phyloP scores from a whole-genome alignment of 2,329 filamentous ascomycete species.

The Xylariaceae sp. region DNA sequence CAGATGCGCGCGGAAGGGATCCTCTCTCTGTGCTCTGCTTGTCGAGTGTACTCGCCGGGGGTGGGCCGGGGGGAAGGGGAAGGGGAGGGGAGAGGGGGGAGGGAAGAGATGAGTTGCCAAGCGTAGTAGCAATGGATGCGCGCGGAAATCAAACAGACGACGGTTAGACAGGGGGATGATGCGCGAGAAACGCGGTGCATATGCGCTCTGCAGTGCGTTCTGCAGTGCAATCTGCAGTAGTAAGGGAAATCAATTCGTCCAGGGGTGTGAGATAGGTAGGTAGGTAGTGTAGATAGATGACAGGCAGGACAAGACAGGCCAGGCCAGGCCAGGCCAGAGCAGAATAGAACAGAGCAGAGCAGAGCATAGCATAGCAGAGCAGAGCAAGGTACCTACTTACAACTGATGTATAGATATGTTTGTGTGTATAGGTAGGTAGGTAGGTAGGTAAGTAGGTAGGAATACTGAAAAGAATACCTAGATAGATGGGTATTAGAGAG shows the following conservation, averaged over 20 bases:
- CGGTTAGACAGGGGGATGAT: slow-evolving; percentile 10
- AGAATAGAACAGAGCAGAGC: background rate
- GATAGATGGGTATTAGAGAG: too few species aligned
- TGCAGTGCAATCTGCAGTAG: slow-evolving; percentile 11
- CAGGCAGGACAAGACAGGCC: too few species aligned
- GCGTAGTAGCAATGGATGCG: slow-evolving; percentile 7
- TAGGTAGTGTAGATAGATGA: background rate
- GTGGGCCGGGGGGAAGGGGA: background rate
- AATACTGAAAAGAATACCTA: background rate
- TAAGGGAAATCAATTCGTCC: background rate
- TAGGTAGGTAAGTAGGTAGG: background rate
- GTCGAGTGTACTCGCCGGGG: background rate
- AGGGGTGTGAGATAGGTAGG: background rate
- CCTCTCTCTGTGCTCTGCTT: too few species aligned
- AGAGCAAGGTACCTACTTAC: too few species aligned
- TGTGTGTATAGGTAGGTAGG: background rate
- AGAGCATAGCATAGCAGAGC: too few species aligned
- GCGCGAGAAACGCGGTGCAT: slow-evolving; percentile 16
- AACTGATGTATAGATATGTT: too few species aligned
- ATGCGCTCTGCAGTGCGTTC: slow-evolving; percentile 12
- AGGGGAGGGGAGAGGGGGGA: background rate
- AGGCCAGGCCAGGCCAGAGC: too few species aligned
- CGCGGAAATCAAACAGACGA: slow-evolving; percentile 16
- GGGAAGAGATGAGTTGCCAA: background rate
- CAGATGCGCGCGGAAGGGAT: too few species aligned